Conservation (phyloP, 345 rosid species). For the Brassica cretica region DNA sequence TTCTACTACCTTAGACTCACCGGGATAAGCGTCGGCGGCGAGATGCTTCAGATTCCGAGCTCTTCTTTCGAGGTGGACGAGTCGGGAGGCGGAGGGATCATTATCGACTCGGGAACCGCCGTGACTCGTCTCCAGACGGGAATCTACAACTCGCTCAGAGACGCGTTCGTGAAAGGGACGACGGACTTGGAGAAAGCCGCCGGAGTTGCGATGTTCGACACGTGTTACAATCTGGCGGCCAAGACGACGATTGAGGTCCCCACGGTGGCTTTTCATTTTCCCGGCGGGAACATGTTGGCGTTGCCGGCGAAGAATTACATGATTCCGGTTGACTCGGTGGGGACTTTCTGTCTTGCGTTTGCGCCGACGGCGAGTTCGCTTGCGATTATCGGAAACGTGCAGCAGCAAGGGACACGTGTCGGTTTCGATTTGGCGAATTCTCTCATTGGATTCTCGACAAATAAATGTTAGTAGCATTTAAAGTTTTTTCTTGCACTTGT, state of each 20-base stretch:
- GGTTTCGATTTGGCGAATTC: conserved; percentile 31
- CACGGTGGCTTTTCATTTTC: conserved; percentile 68
- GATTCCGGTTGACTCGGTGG: conserved; percentile 80
- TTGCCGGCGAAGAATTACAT: conserved; percentile 85
- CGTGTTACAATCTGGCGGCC: conserved; percentile 72
- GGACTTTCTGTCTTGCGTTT: conserved; percentile 87
- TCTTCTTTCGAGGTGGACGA: conserved; percentile 61
- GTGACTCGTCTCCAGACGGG: conserved; percentile 69
- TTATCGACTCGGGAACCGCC: conserved; percentile 91
- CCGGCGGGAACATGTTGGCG: conserved; percentile 48
- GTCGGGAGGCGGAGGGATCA: conserved; percentile 77
- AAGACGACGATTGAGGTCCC: conserved; percentile 69
- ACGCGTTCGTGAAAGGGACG: conserved; percentile 58
- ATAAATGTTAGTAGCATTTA: background rate
- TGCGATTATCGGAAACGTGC: conserved; percentile 79
- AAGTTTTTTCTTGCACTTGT: background rate
- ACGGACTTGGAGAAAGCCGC: conserved; percentile 39
- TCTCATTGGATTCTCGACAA: conserved; percentile 37
- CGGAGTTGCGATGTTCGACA: conserved; percentile 75
- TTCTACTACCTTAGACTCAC: conserved; percentile 66
- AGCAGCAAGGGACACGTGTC: conserved; percentile 25
- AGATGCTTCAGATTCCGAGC: conserved; percentile 48
- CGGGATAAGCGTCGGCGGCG: conserved; percentile 81
- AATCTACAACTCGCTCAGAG: conserved; percentile 57
- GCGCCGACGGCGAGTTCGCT: conserved; percentile 70